phyloP scores from a whole-genome alignment of 176 grass and related monocot species.

The barley (Hordeum vulgare) region MorexV3_pseudomolecules_assembly NC_058524.1:58030116-58030615 shows the following conservation, averaged over 20 bases:
- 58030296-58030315: conserved; percentile 3
- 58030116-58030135: not conserved
- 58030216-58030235: not conserved
- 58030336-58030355: conserved; percentile 5
- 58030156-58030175: not conserved
- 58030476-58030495: not conserved
- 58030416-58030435: not conserved
- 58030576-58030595: not conserved
- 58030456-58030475: no score
- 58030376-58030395: not conserved
- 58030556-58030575: not conserved
- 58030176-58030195: not conserved
- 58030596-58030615: not conserved
- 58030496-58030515: not conserved
- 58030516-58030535: not conserved
- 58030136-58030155: not conserved
- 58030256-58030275: not conserved
- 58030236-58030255: not conserved
- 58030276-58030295: not conserved
- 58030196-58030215: not conserved
- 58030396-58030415: not conserved
- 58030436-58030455: not conserved
- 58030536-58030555: not conserved
- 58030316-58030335: not conserved
- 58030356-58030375: not conserved